Percentiles rank a stretch among this genome's conserved stretches.
phyloP scores from a whole-genome alignment of 192 early-diverging fungal genomes.

The Rhizoclosmatium sp. region DNA sequence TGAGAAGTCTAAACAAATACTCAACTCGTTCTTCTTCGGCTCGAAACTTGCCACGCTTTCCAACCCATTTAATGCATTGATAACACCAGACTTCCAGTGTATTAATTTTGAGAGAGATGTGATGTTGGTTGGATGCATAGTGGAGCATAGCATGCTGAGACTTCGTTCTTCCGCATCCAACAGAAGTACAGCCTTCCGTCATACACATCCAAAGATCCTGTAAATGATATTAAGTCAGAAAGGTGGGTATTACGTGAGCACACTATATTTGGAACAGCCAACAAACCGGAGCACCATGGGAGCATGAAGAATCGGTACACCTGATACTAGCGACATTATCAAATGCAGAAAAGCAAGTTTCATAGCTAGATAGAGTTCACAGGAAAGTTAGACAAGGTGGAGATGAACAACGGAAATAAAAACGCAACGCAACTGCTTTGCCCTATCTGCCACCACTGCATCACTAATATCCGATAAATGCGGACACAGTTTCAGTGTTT shows the following conservation, averaged over 20 bases:
- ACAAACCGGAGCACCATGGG: constrained; percentile 6
- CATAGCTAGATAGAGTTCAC: not conserved
- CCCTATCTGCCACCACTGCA: constrained; percentile 3
- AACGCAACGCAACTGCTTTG: constrained; percentile 1
- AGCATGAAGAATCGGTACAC: not conserved
- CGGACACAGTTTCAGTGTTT: not conserved
- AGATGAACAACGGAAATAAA: not conserved
- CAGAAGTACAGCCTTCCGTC: constrained; percentile 9
- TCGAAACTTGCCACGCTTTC: not conserved
- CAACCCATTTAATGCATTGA: constrained; percentile 32
- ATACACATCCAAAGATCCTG: constrained; percentile 37
- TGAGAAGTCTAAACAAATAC: too few species aligned
- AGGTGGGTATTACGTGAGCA: not conserved
- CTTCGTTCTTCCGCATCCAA: constrained; percentile 31
- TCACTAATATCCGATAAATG: constrained; percentile 18
- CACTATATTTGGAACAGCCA: not conserved
- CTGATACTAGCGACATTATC: not conserved
- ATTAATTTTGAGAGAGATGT: constrained; percentile 26
- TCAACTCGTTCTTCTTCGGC: not conserved
- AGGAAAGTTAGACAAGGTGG: not conserved
- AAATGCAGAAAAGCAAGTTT: not conserved
- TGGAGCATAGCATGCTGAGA: constrained; percentile 23
- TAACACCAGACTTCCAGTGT: constrained; percentile 37
- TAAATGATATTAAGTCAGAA: not conserved
- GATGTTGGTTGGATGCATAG: not conserved